Conservation (phyloP, 2,329 filamentous ascomycete genomes). For the Monilinia fructicola region DNA sequence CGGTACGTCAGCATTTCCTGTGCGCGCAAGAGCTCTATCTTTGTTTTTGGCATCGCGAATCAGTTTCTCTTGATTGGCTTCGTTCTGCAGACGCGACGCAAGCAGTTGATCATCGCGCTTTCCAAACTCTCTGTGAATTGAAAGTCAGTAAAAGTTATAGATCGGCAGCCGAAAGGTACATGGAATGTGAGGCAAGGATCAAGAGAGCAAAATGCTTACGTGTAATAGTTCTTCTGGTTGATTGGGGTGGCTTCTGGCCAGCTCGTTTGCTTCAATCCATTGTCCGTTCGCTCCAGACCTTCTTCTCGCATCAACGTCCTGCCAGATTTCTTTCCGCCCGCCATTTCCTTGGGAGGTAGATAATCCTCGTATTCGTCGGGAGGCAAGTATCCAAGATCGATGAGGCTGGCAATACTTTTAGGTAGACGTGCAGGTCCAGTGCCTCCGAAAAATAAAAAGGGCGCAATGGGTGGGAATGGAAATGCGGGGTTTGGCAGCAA, state of each 20-base stretch:
- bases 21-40: slow-evolving; percentile 79
- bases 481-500: neutral
- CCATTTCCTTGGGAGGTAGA: slow-evolving; percentile 31
- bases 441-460: neutral
- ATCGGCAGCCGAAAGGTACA: neutral
- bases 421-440: neutral
- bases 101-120: slow-evolving; percentile 97
- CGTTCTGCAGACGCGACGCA: slow-evolving; percentile 81
- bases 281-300: slow-evolving; percentile 93
- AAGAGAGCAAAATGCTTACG: slow-evolving; percentile 55
- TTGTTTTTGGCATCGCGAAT: slow-evolving; percentile 84
- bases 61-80: slow-evolving; percentile 80
- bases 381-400: neutral
- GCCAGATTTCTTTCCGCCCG: slow-evolving; percentile 40
- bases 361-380: neutral
- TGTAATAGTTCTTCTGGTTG: slow-evolving; percentile 99
- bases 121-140: slow-evolving; percentile 75
- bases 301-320: slow-evolving; percentile 42
- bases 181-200: neutral
- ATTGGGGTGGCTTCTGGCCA: slow-evolving; percentile 94
- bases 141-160: neutral
- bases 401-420: neutral
- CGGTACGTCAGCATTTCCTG: slow-evolving; percentile 65
- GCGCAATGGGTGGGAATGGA: neutral
- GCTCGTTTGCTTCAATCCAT: slow-evolving; percentile 92